phyloP scores from a whole-genome alignment of 768 basidiomycete genomes.

The Boletus rubroflammeus region DNA sequence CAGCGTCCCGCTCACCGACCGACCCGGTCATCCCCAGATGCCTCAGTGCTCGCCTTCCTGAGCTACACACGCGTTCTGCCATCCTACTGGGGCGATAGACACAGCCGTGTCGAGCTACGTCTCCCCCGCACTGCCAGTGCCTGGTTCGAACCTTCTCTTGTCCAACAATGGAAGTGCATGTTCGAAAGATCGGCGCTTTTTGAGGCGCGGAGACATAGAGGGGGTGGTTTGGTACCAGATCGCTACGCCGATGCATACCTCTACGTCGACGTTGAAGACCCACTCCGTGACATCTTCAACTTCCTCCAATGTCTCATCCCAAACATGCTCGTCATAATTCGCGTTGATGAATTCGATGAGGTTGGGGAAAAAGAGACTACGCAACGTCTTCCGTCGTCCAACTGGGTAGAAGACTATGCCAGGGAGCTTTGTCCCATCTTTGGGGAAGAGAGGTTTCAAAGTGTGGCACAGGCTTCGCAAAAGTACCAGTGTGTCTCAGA shows the following conservation, averaged over 20 bases:
- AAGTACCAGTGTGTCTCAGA: neutral
- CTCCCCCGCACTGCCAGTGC: slow-evolving; percentile 2
- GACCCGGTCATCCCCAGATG: neutral
- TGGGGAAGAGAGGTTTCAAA: neutral
- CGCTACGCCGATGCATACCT: slow-evolving; percentile 4
- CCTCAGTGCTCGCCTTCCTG: neutral
- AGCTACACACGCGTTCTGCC: neutral
- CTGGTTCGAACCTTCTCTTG: neutral
- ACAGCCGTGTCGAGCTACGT: neutral
- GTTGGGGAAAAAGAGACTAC: neutral
- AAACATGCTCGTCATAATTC: slow-evolving; percentile 8
- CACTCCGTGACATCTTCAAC: slow-evolving; percentile 5
- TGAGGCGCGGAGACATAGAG: neutral
- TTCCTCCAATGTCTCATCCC: slow-evolving; percentile 3
- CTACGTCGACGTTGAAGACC: slow-evolving; percentile 6
- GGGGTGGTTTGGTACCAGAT: neutral
- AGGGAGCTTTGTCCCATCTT: neutral
- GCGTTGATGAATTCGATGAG: neutral
- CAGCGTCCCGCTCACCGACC: neutral
- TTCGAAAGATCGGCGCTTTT: neutral
- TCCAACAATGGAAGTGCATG: neutral
- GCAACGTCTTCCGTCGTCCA: slow-evolving; percentile 2
- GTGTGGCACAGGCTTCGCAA: neutral
- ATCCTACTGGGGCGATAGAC: neutral
- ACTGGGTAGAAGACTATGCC: slow-evolving; percentile 2